These are phyloP conservation scores for Lasiosphaeriaceae sp. DNA, from an alignment of 495 filamentous ascomycete species.

Conservation along the genomic window DNA sequence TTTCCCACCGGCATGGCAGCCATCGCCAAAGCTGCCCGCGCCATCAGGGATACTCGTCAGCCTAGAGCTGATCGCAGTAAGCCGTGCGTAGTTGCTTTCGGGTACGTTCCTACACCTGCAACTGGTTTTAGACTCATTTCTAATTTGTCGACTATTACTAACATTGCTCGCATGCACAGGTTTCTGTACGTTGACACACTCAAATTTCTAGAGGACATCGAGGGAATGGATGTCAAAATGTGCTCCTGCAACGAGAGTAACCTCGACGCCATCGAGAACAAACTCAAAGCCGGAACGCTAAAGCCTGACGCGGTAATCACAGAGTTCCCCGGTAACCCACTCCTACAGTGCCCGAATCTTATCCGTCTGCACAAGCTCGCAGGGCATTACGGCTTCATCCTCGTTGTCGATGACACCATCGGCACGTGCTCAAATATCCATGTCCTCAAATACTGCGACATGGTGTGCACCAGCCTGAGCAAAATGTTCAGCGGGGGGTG, in stretches of 20 bases:
- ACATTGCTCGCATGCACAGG: not conserved
- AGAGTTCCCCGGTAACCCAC: slow-evolving; percentile 29
- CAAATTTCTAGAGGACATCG: slow-evolving; percentile 14
- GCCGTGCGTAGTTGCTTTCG: slow-evolving; percentile 14
- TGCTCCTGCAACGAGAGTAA: slow-evolving; percentile 6
- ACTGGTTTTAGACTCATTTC: too few relatives aligned
- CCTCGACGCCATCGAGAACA: not conserved
- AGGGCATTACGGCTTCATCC: not conserved
- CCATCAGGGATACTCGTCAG: slow-evolving; percentile 5
- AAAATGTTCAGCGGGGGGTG: slow-evolving; percentile 28
- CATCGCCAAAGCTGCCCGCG: slow-evolving; percentile 3
- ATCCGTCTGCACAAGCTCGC: slow-evolving; percentile 1
- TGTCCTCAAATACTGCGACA: slow-evolving; percentile 14
- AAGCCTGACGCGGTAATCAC: slow-evolving; percentile 15
- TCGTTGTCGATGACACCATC: slow-evolving; percentile 28
- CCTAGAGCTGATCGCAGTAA: too few relatives aligned
- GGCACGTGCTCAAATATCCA: slow-evolving; percentile 15
- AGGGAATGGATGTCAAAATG: not conserved
- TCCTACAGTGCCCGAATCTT: slow-evolving; percentile 19
- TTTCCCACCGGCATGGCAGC: slow-evolving; percentile 23
- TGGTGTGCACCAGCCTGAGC: slow-evolving; percentile 24
- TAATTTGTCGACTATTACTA: too few relatives aligned
- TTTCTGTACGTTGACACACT: slow-evolving; percentile 30
- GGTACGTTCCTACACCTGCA: not conserved
- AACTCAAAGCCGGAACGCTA: not conserved